These are phyloP conservation scores for Aspergillus mulundensis DNA, from an alignment of 495 filamentous ascomycete species.

Conservation along the genomic window DNA sequence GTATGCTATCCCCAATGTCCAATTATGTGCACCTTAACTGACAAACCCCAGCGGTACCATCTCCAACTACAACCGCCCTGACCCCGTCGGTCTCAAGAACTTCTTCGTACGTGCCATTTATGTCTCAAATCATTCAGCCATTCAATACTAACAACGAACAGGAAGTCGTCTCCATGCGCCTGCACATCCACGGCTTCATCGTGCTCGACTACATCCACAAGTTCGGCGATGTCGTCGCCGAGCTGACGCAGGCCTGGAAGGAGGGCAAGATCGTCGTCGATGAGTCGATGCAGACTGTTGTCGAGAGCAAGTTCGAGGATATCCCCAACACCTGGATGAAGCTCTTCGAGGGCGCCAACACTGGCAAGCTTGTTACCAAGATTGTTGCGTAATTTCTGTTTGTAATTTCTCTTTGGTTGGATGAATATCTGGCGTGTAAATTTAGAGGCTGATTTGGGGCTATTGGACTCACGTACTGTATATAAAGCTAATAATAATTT, in stretches of 20 bases:
- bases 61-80: conserved; percentile 41
- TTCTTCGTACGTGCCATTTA: conserved; percentile 30
- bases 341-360: conserved; percentile 55
- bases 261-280: conserved; percentile 51
- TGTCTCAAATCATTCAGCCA: not conserved
- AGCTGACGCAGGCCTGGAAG: conserved; percentile 47
- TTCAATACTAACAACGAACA: not conserved
- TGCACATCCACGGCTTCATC: conserved; percentile 62
- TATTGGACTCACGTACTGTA: no score
- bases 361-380: conserved; percentile 46
- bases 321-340: conserved; percentile 47
- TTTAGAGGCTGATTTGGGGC: no score
- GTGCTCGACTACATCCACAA: conserved; percentile 49
- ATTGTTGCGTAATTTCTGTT: not conserved
- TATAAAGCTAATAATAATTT: no score
- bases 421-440: no score
- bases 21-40: not conserved
- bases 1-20: conserved; percentile 5
- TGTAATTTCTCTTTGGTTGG: not conserved
- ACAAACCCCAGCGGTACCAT: conserved; percentile 40
- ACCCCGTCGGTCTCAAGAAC: conserved; percentile 38
- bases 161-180: conserved; percentile 45
- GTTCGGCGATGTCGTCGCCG: conserved; percentile 34
- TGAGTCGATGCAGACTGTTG: conserved; percentile 50
- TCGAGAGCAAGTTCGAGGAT: conserved; percentile 49